phyloP scores from a whole-genome alignment of 495 filamentous ascomycete species.

The Trichoderma orchidacearum region DNA sequence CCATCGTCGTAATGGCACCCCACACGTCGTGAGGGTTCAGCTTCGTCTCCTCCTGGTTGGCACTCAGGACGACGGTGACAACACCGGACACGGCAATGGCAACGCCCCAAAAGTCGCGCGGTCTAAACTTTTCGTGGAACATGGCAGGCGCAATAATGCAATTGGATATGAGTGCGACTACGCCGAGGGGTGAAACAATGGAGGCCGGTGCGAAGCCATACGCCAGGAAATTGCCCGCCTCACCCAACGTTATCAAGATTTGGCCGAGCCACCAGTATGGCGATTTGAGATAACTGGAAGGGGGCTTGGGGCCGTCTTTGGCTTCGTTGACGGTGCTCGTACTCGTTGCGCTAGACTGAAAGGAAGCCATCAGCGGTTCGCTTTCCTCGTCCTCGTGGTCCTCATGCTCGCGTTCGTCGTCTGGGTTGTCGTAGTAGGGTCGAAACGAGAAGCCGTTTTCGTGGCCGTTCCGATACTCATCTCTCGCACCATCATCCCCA shows the following conservation, averaged over 20 bases:
- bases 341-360: constrained; percentile 26
- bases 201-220: constrained; percentile 98
- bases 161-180: constrained; percentile 90
- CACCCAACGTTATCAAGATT: constrained; percentile 80
- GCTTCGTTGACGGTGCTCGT: constrained; percentile 17
- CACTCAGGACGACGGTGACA: constrained; percentile 88
- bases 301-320: constrained; percentile 17
- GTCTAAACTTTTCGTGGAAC: constrained; percentile 77
- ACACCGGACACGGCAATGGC: constrained; percentile 71
- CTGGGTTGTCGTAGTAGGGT: constrained; percentile 13
- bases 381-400: constrained; percentile 34
- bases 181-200: constrained; percentile 91
- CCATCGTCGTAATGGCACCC: constrained; percentile 75
- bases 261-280: constrained; percentile 96
- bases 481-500: background rate
- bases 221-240: constrained; percentile 90
- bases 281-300: constrained; percentile 58
- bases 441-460: background rate
- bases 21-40: constrained; percentile 84
- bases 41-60: constrained; percentile 78
- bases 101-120: constrained; percentile 80
- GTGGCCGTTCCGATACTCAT: constrained; percentile 4
- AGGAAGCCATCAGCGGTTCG: constrained; percentile 33
- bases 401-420: constrained; percentile 10
- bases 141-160: constrained; percentile 90